A percentile compares a stretch with the other conserved stretches of the same genome.
phyloP scores from a whole-genome alignment of 2,329 filamentous ascomycete species.

The Fusarium sp. region DNA sequence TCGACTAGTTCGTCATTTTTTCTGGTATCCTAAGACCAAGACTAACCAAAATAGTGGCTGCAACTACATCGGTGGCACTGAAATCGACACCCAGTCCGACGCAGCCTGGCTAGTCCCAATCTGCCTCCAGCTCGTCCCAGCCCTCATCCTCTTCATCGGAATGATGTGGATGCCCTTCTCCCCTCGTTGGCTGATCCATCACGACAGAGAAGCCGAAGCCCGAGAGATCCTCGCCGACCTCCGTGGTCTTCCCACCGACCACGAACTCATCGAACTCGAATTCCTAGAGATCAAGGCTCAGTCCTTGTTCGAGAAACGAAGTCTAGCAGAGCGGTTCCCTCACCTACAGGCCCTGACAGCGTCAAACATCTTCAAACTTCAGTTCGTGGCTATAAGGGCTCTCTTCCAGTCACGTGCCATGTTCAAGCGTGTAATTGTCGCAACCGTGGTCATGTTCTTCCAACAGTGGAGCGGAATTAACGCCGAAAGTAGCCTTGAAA shows the following conservation, averaged over 20 bases:
- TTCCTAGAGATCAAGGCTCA: slow-evolving; percentile 54
- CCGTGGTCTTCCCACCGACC: slow-evolving; percentile 49
- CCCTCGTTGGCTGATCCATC: slow-evolving; percentile 51
- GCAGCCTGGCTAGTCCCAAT: slow-evolving; percentile 62
- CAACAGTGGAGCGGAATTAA: slow-evolving; percentile 64
- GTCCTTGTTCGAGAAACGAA: slow-evolving; percentile 79
- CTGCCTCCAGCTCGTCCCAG: slow-evolving; percentile 65
- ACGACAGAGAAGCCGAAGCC: slow-evolving; percentile 47
- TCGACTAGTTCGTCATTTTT: slow-evolving; percentile 53
- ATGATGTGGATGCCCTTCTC: slow-evolving; percentile 64
- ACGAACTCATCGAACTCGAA: slow-evolving; percentile 47
- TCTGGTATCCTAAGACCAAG: not conserved
- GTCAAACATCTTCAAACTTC: slow-evolving; percentile 75
- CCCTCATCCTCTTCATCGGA: slow-evolving; percentile 65
- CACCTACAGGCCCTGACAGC: slow-evolving; percentile 69
- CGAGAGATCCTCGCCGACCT: slow-evolving; percentile 48
- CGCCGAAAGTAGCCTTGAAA: slow-evolving; percentile 50
- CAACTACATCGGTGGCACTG: slow-evolving; percentile 50
- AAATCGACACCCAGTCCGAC: slow-evolving; percentile 50
- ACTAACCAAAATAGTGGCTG: slow-evolving; percentile 47
- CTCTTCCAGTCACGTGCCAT: slow-evolving; percentile 75
- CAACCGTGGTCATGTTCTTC: slow-evolving; percentile 73
- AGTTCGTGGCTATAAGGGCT: slow-evolving; percentile 72
- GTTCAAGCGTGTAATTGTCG: slow-evolving; percentile 74
- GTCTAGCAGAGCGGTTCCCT: slow-evolving; percentile 75